These are phyloP conservation scores for Acanthamoeba lenticulata DNA, from an alignment of 208 protist genomes.

Conservation along the genomic window DNA sequence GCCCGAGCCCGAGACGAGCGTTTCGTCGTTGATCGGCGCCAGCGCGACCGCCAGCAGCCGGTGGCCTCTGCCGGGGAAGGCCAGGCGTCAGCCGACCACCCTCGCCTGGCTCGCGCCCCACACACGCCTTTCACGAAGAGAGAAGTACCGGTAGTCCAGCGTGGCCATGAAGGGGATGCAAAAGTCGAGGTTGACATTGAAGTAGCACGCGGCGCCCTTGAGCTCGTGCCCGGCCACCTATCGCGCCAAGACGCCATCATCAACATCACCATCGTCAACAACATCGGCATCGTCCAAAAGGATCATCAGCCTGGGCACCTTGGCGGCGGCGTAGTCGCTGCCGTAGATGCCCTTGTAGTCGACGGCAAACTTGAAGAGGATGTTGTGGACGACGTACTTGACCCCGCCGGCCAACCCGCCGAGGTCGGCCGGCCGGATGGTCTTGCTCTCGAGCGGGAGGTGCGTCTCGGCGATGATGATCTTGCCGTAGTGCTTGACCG, in stretches of 20 bases:
- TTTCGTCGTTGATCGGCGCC: constrained; percentile 68
- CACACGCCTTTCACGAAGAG: background rate
- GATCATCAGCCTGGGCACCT: background rate
- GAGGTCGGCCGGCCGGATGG: constrained; percentile 65
- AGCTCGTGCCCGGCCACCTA: constrained; percentile 71
- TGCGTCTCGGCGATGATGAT: background rate
- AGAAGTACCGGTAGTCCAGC: constrained; percentile 55
- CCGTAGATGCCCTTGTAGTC: constrained; percentile 76
- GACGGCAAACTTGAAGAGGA: constrained; percentile 80
- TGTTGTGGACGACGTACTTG: constrained; percentile 80
- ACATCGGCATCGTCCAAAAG: background rate
- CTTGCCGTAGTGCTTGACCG: constrained; percentile 1
- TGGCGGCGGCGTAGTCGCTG: constrained; percentile 70
- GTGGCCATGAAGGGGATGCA: constrained; percentile 74
- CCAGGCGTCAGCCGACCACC: too few relatives aligned
- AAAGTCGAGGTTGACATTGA: constrained; percentile 63
- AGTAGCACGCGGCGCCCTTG: constrained; percentile 71
- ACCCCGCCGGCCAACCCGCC: constrained; percentile 65
- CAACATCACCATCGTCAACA: background rate
- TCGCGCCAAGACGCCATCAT: background rate
- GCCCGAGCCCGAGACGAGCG: constrained; percentile 71
- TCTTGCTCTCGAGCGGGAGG: background rate
- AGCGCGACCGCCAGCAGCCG: constrained; percentile 75
- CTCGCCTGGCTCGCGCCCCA: background rate
- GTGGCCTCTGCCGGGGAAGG: background rate